Evolutionary conservation across 805 yeast species (phyloP).

Genomic region (Candida glaebosa): DNA sequence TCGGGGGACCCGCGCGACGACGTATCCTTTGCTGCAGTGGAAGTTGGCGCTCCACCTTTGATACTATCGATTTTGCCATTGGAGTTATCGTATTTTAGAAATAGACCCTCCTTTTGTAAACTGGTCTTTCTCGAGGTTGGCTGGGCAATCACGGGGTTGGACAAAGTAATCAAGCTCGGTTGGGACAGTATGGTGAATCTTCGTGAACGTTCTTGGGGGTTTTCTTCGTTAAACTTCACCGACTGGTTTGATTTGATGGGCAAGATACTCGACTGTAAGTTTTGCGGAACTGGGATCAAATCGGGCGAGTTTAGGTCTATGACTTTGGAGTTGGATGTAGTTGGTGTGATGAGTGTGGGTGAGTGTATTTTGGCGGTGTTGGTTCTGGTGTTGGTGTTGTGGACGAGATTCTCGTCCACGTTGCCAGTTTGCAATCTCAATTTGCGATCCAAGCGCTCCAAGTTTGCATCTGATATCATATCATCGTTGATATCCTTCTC

Average conservation of each 20-base stretch:
- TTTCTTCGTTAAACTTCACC: slow-evolving; percentile 36
- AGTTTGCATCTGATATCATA: neutral
- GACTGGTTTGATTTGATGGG: slow-evolving; percentile 9
- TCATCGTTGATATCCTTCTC: neutral
- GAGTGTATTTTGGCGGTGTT: neutral
- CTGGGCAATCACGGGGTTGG: slow-evolving; percentile 9
- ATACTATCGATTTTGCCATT: neutral
- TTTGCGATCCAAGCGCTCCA: neutral
- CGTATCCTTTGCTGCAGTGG: too few species aligned
- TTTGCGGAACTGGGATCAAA: slow-evolving; percentile 1
- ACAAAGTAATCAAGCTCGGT: slow-evolving; percentile 33
- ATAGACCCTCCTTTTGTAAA: slow-evolving; percentile 1
- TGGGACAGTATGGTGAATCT: slow-evolving; percentile 43
- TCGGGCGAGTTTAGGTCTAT: slow-evolving; percentile 1
- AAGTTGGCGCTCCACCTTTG: neutral
- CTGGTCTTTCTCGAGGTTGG: slow-evolving; percentile 4
- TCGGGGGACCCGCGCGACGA: slow-evolving; percentile 1
- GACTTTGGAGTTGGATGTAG: neutral
- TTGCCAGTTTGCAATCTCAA: neutral
- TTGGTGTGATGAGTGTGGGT: neutral
- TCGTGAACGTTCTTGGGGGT: slow-evolving; percentile 32
- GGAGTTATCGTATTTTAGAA: neutral
- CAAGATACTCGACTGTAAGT: slow-evolving; percentile 2
- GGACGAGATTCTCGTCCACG: neutral
- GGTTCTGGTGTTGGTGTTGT: neutral